These are phyloP conservation scores for Paraphaeosphaeria sporulosa DNA, from an alignment of 2,329 filamentous ascomycete genomes.

Conservation along the genomic window DNA sequence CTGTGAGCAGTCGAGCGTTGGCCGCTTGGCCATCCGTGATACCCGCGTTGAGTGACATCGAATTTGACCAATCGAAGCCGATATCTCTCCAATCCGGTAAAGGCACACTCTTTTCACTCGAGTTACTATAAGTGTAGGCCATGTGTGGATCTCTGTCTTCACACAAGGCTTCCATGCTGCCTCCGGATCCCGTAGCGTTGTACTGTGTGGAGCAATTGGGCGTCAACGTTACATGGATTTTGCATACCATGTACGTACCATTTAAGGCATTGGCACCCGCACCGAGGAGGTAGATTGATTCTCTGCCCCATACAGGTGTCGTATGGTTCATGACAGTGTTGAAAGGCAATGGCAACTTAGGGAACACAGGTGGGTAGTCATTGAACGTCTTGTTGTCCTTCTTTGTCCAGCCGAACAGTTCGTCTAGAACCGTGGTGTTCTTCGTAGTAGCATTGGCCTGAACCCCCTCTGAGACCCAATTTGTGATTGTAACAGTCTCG, in stretches of 20 bases:
- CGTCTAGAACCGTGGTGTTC: constrained; percentile 65
- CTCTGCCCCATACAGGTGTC: constrained; percentile 46
- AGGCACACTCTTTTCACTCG: constrained; percentile 62
- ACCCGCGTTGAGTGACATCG: constrained; percentile 54
- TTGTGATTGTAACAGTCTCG: constrained; percentile 30
- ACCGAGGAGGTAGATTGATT: constrained; percentile 72
- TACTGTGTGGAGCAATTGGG: constrained; percentile 69
- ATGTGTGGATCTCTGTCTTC: constrained; percentile 62
- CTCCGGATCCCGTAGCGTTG: constrained; percentile 59
- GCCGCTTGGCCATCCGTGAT: constrained; percentile 53
- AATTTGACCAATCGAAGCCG: constrained; percentile 53
- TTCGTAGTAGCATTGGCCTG: constrained; percentile 33
- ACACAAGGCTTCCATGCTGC: constrained; percentile 67
- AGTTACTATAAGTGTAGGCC: constrained; percentile 61
- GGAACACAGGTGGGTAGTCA: constrained; percentile 52
- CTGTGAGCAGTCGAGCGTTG: constrained; percentile 54
- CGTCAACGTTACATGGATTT: constrained; percentile 69
- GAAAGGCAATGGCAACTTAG: constrained; percentile 63
- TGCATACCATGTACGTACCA: constrained; percentile 69
- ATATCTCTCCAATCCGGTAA: constrained; percentile 54
- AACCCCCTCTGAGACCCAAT: constrained; percentile 24
- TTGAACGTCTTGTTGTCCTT: constrained; percentile 62
- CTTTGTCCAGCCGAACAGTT: constrained; percentile 73
- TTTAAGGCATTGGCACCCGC: constrained; percentile 32
- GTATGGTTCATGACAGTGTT: constrained; percentile 65